Evolutionary conservation across 106 monocot genomes (phyloP).

Genomic region (Alisma plantagoaquatica): DNA sequence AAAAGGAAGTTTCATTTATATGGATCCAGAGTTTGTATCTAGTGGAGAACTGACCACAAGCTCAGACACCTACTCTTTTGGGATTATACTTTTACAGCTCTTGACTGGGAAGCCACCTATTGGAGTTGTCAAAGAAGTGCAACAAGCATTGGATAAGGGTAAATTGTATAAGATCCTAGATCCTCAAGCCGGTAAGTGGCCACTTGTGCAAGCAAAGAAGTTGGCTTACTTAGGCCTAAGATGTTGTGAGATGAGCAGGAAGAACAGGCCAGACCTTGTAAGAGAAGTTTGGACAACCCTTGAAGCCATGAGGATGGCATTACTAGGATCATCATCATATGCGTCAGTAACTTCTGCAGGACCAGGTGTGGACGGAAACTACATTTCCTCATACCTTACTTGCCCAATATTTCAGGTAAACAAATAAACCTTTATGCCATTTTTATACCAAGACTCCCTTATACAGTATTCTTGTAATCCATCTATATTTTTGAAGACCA

Average conservation of each 20-base stretch:
- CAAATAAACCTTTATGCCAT: too few relatives aligned
- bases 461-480: too few relatives aligned
- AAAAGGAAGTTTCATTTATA: constrained; percentile 10
- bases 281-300: too few relatives aligned
- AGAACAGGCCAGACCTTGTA: too few relatives aligned
- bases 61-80: constrained; percentile 18
- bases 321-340: constrained; percentile 13
- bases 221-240: constrained; percentile 11
- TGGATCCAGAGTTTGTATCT: constrained; percentile 15
- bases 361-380: too few relatives aligned
- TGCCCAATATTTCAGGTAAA: constrained; percentile 18
- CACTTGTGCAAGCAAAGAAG: constrained; percentile 14
- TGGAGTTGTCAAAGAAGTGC: constrained; percentile 10
- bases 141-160: constrained; percentile 13
- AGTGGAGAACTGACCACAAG: constrained; percentile 10
- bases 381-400: constrained; percentile 5
- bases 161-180: constrained; percentile 11
- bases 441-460: too few relatives aligned
- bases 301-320: too few relatives aligned
- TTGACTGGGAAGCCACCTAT: constrained; percentile 8
- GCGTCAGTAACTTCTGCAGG: background rate
- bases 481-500: too few relatives aligned
- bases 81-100: constrained; percentile 15
- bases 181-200: constrained; percentile 22
- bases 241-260: too few relatives aligned